Percentiles rank a stretch among this genome's conserved stretches.
These are phyloP conservation scores for Miscanthus lutarioriparius DNA, from an alignment of 176 grass and related monocot genomes.

Conservation along the genomic window DNA sequence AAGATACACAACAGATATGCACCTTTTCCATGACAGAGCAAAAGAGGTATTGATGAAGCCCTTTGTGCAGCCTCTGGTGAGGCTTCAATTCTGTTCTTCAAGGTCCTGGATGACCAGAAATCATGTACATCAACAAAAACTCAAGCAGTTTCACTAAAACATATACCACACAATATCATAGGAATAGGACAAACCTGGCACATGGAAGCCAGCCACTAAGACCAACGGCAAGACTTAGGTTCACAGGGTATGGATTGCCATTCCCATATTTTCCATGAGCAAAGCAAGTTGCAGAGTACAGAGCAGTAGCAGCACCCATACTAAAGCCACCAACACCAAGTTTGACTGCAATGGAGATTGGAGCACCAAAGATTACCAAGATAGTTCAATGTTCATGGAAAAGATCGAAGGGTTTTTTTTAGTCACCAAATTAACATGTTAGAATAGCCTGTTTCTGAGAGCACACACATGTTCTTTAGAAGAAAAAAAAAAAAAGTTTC, in stretches of 20 bases:
- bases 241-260: constrained; percentile 85
- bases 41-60: constrained; percentile 84
- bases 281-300: constrained; percentile 91
- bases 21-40: constrained; percentile 99
- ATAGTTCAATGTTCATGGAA: background rate
- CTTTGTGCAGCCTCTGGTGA: constrained; percentile 73
- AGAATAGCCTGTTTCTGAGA: constrained; percentile 9
- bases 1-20: constrained; percentile 25
- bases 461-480: background rate
- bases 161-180: constrained; percentile 23
- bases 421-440: background rate
- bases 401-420: background rate
- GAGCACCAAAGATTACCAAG: constrained; percentile 13
- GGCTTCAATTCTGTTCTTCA: constrained; percentile 88
- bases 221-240: constrained; percentile 70
- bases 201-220: constrained; percentile 98
- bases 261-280: constrained; percentile 91
- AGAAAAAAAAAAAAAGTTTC: background rate
- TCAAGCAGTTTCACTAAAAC: background rate
- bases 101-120: constrained; percentile 50
- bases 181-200: constrained; percentile 58
- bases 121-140: background rate
- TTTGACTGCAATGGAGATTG: constrained; percentile 59
- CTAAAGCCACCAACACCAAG: constrained; percentile 95
- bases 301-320: constrained; percentile 89